These are phyloP conservation scores for Albifimbria verrucaria DNA, from an alignment of 2,329 filamentous ascomycete species.

Conservation along the genomic window DNA sequence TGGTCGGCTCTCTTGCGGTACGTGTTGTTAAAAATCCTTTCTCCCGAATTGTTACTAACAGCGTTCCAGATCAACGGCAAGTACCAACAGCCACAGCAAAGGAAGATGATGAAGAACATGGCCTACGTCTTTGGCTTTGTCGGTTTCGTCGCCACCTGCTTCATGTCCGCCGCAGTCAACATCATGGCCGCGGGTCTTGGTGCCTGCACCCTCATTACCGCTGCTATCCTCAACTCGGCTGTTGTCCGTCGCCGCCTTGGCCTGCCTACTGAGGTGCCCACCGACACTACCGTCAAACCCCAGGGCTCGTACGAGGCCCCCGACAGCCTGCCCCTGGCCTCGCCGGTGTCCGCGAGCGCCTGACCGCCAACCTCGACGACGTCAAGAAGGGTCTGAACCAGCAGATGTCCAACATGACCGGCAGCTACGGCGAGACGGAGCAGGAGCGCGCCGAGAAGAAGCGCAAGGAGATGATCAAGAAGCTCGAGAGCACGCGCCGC, in stretches of 20 bases:
- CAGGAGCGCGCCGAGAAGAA: slow-evolving; percentile 31
- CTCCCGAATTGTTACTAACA: slow-evolving; percentile 11
- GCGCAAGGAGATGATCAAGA: slow-evolving; percentile 28
- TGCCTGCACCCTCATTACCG: slow-evolving; percentile 32
- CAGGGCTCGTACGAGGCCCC: slow-evolving; percentile 32
- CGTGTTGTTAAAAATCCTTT: slow-evolving; percentile 10
- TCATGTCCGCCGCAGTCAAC: slow-evolving; percentile 46
- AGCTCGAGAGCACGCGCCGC: slow-evolving; percentile 31
- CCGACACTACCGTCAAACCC: slow-evolving; percentile 5
- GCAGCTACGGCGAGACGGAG: slow-evolving; percentile 26
- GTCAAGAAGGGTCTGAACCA: slow-evolving; percentile 35
- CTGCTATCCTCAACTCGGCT: slow-evolving; percentile 33
- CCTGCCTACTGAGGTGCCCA: slow-evolving; percentile 31
- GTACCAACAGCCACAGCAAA: slow-evolving; percentile 27
- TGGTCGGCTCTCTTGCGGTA: slow-evolving; percentile 56
- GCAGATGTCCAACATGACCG: slow-evolving; percentile 30
- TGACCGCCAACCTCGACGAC: slow-evolving; percentile 29
- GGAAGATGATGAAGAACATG: slow-evolving; percentile 38
- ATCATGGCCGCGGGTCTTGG: slow-evolving; percentile 43
- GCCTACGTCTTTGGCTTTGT: slow-evolving; percentile 39
- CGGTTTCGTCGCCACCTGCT: slow-evolving; percentile 42
- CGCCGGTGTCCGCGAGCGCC: slow-evolving; percentile 25
- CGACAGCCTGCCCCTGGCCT: slow-evolving; percentile 19
- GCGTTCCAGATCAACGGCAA: slow-evolving; percentile 30
- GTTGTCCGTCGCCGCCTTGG: slow-evolving; percentile 33